Evolutionary conservation across 148 eudicot genomes (phyloP).

Genomic region (Pharnaceum exiguum): DNA sequence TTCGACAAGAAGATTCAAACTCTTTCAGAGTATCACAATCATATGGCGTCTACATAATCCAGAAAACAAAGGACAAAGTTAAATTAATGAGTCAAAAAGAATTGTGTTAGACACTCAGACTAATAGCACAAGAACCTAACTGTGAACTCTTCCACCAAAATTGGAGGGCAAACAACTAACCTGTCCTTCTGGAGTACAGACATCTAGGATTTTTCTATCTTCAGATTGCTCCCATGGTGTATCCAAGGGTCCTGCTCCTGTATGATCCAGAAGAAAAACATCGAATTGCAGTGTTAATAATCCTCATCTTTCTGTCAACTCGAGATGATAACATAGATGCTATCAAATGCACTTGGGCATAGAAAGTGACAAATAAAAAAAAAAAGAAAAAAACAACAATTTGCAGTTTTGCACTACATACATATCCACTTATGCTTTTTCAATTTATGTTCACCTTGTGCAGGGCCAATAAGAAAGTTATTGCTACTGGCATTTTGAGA

Average conservation of each 20-base stretch:
- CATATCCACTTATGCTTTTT: no score
- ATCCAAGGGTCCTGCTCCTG: conserved; percentile 55
- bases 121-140: neutral
- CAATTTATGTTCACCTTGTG: no score
- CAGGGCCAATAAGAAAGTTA: no score
- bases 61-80: neutral
- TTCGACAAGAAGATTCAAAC: conserved; percentile 99
- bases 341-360: no score
- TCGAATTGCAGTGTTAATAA: no score
- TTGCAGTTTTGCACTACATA: no score
- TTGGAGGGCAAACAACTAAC: conserved; percentile 21
- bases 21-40: conserved; percentile 98
- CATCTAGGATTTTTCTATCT: conserved; percentile 52
- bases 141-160: neutral
- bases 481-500: no score
- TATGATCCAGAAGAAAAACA: neutral
- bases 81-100: neutral
- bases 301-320: no score
- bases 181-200: conserved; percentile 83
- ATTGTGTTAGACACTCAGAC: no score
- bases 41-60: conserved; percentile 60
- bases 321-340: no score
- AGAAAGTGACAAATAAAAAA: no score
- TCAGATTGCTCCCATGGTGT: conserved; percentile 64
- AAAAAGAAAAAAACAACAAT: no score